phyloP scores from a whole-genome alignment of 2,329 filamentous ascomycete genomes.

The Fusarium paranaense region DNA sequence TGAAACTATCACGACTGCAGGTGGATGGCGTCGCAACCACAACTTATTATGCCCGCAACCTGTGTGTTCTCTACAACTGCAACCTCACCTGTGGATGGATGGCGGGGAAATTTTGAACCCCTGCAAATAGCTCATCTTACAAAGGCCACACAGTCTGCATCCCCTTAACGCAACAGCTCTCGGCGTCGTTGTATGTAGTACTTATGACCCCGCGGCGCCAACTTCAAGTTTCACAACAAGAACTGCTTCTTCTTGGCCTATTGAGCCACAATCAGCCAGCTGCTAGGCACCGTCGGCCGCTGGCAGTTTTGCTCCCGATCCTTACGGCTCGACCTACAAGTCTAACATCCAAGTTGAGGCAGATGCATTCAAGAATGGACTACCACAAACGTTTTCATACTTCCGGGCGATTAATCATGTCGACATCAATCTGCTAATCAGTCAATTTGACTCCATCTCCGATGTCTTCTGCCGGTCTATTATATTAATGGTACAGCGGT shows the following conservation, averaged over 20 bases:
- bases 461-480: background rate
- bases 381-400: background rate
- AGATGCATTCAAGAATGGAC: background rate
- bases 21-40: background rate
- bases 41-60: background rate
- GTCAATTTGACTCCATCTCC: background rate
- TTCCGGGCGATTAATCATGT: background rate
- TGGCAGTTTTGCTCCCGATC: constrained; percentile 15
- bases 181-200: background rate
- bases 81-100: background rate
- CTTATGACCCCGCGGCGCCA: background rate
- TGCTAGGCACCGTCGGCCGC: constrained; percentile 11
- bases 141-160: background rate
- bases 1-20: background rate
- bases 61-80: background rate
- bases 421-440: background rate
- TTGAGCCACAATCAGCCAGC: background rate
- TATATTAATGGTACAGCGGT: background rate
- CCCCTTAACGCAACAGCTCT: background rate
- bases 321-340: background rate
- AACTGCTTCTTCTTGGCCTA: background rate
- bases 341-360: background rate
- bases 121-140: background rate
- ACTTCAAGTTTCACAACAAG: background rate
- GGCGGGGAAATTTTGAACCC: background rate